Conservation (phyloP, 176 grass and related monocot species). For the Pharus latifolius region DNA sequence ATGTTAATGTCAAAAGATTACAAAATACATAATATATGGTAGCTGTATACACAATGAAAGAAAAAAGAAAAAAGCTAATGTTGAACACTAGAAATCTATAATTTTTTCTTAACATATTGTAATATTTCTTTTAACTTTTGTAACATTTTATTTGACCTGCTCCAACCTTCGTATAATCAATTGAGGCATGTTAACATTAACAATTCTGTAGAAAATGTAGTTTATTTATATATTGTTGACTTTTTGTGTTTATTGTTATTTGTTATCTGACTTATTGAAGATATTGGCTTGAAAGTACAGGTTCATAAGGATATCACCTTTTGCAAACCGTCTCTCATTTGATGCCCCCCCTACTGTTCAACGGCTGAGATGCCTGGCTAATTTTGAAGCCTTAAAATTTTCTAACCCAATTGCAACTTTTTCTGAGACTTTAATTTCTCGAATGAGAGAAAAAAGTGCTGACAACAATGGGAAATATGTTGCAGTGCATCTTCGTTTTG, state of each 20-base stretch:
- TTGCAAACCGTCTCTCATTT: constrained; percentile 87
- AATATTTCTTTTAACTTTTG: too few relatives aligned
- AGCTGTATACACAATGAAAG: too few relatives aligned
- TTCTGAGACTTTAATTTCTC: constrained; percentile 72
- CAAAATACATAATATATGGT: too few relatives aligned
- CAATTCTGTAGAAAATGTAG: neutral
- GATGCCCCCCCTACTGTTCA: constrained; percentile 83
- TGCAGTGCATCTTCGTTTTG: constrained; percentile 95
- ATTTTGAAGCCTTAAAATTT: constrained; percentile 94
- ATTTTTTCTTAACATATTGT: too few relatives aligned
- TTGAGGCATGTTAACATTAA: too few relatives aligned
- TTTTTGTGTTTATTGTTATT: neutral
- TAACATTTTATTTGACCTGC: too few relatives aligned
- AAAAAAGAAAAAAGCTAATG: too few relatives aligned
- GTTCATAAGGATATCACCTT: constrained; percentile 93
- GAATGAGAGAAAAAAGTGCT: constrained; percentile 71
- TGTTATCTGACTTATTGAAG: neutral
- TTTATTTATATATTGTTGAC: constrained; percentile 2
- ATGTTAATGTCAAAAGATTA: too few relatives aligned
- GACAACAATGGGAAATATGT: constrained; percentile 75
- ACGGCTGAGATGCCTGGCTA: constrained; percentile 80
- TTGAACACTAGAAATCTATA: too few relatives aligned
- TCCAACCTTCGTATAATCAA: too few relatives aligned
- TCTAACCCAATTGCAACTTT: constrained; percentile 72
- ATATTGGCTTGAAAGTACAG: constrained; percentile 28